A percentile compares a stretch with the other conserved stretches of the same genome.
Evolutionary conservation across 2,329 filamentous ascomycete genomes (phyloP).

Genomic region (Zasmidium citrigriseum): DNA sequence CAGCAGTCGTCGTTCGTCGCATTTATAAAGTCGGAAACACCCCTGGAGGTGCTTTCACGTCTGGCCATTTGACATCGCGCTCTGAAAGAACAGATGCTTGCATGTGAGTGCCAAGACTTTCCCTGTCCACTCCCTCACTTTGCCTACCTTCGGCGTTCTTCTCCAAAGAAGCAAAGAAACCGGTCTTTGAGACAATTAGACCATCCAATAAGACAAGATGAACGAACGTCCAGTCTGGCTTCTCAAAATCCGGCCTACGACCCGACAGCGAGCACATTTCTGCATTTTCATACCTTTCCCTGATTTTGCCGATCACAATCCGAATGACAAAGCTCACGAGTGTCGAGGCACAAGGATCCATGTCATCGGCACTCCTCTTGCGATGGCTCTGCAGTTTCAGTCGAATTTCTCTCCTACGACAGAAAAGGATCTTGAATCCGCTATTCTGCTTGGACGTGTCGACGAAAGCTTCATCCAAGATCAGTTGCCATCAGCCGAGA

Average conservation of each 20-base stretch:
- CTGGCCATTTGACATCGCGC: too few relatives aligned
- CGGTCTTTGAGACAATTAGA: too few relatives aligned
- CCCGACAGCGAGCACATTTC: slow-evolving; percentile 9
- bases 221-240: not conserved
- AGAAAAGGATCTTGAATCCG: not conserved
- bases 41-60: too few relatives aligned
- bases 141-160: too few relatives aligned
- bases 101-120: too few relatives aligned
- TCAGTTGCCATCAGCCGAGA: not conserved
- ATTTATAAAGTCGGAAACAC: too few relatives aligned
- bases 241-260: not conserved
- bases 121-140: too few relatives aligned
- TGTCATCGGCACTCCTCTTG: slow-evolving; percentile 7
- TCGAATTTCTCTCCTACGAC: not conserved
- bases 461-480: not conserved
- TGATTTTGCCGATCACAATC: not conserved
- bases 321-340: not conserved
- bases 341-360: slow-evolving; percentile 1
- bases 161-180: too few relatives aligned
- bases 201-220: too few relatives aligned
- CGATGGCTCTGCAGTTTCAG: slow-evolving; percentile 3
- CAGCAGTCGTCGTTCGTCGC: too few relatives aligned
- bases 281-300: slow-evolving; percentile 5
- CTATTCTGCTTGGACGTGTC: not conserved
- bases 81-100: too few relatives aligned